Base-by-base conservation (phyloP, 257 asterid species). In the Solanum verrucosum region DNA sequence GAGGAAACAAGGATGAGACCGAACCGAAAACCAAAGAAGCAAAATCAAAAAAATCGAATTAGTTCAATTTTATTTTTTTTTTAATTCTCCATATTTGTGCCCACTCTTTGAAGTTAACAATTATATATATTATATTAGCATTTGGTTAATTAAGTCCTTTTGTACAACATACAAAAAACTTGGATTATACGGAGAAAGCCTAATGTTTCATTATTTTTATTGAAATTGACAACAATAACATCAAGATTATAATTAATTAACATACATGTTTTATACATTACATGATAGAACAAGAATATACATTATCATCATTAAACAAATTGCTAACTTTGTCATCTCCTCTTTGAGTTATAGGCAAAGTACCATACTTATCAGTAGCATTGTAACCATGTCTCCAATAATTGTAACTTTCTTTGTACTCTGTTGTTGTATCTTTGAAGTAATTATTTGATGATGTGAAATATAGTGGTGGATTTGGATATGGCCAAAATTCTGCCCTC, bases 321-420 rank as follows among this genome's bases (percentile, higher is more conserved):
- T 97, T 97, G 93, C 98, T 95, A 8, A 97, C 98, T 93, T 93
- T 93, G 94, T 97, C 99, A 63, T 97, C 98, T 5, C 98, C 99
- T 3, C 98, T 95, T 16, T 91, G 94, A 88, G 94, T 94, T 37
- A 86, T 87, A 7, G 89, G 98, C 38, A 97, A 90, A 20, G 89
- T 86, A 60, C 98, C 99, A 23, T 97, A 96, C 87, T 90, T 93
- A 10, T 96, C 97, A 9, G 90, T 88, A 6, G 88, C 92, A 86
- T 93, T 97, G 88, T 96, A 96, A 25, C 99, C 99, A n/a, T 97
- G 99, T 13, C 96, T 92, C 95, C 96, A 95, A 60, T 97, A 97
- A 89, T 97, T 97, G 63, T 97, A 97, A 91, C 96, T 97, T 90
- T 95, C 96, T 87, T 93, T 97, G 88, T 83, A 97, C 20, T 96